Base-by-base conservation (phyloP, 306 rosid species). In the Canavalia ensiformis region DNA sequence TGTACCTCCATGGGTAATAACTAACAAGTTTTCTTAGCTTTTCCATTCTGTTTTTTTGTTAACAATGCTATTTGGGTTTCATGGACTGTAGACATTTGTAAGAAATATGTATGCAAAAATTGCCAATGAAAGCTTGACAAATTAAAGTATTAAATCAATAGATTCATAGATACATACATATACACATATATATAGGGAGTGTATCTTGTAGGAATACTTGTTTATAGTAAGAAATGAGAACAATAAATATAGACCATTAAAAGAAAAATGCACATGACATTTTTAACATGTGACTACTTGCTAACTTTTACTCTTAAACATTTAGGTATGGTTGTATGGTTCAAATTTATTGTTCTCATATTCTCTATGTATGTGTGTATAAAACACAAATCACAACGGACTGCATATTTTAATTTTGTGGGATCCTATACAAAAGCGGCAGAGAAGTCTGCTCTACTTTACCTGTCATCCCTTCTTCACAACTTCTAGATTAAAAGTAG, bases 381-480 rank as follows among this genome's bases (percentile, higher is more conserved):
- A 18, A 13, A 33, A 37, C 46, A 30, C 35, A 33, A 39, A 41
- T 13, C 37, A 54, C 72, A 73, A 13, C 46, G 29, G 12, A 29
- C 18, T 63, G 34, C 33, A 72, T 58, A 7, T 52, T 33, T 79
- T 45, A 46, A 39, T 8, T 55, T 44, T 56, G 41, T 34, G 30
- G 54, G 68, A 55, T 31, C 28, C 12, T 58, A n/a, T 34, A 44
- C 56, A 8, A 10, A 70, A 35, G 4, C 13, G 25, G 11, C n/a
- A 55, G 41, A 74, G 25, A 47, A 39, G 50, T 49, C 7, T 62
- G 51, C n/a, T 35, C 42, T 37, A 35, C 49, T 1, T 56, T 55
- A 12, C 28, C n/a, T 63, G 58, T 33, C 30, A 30, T 68, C 60
- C 51, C 72, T 37, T 77, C 46, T 34, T 69, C 46, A 28, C 49